These are phyloP conservation scores for Salvia sclarea DNA, from an alignment of 305 asterid genomes.

Conservation along the genomic window DNA sequence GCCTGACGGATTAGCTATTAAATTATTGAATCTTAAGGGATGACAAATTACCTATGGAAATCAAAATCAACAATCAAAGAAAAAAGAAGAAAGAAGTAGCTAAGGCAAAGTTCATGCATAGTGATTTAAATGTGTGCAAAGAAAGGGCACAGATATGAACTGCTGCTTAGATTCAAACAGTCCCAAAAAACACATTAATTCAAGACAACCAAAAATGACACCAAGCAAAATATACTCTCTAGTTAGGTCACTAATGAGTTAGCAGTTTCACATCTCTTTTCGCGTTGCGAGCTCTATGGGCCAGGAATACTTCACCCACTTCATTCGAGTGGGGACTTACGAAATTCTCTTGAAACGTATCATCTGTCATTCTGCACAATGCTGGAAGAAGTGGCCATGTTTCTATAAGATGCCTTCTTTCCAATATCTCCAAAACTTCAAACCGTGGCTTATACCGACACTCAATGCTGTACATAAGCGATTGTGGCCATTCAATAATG, in stretches of 20 bases:
- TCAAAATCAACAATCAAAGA: too few species aligned
- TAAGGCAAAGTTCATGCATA: too few species aligned
- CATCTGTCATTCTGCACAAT: background rate
- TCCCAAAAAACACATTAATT: too few species aligned
- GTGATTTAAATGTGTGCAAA: too few species aligned
- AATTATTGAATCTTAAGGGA: too few species aligned
- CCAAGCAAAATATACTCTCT: background rate
- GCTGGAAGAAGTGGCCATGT: constrained; percentile 21
- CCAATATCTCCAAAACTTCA: constrained; percentile 35
- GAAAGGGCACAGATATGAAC: background rate
- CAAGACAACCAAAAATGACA: too few species aligned
- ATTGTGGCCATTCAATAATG: constrained; percentile 28
- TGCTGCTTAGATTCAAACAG: background rate
- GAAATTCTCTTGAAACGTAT: constrained; percentile 23
- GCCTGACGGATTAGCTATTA: too few species aligned
- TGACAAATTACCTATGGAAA: too few species aligned
- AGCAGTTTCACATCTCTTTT: background rate
- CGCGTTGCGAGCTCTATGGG: background rate
- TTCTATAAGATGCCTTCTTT: constrained; percentile 18
- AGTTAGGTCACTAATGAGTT: background rate
- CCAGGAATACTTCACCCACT: constrained; percentile 12
- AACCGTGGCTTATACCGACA: constrained; percentile 38
- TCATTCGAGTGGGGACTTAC: constrained; percentile 30
- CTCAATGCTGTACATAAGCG: constrained; percentile 41
- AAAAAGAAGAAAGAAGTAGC: too few species aligned